phyloP scores from a whole-genome alignment of 345 rosid species.

The Aethionema arabicum region DNA sequence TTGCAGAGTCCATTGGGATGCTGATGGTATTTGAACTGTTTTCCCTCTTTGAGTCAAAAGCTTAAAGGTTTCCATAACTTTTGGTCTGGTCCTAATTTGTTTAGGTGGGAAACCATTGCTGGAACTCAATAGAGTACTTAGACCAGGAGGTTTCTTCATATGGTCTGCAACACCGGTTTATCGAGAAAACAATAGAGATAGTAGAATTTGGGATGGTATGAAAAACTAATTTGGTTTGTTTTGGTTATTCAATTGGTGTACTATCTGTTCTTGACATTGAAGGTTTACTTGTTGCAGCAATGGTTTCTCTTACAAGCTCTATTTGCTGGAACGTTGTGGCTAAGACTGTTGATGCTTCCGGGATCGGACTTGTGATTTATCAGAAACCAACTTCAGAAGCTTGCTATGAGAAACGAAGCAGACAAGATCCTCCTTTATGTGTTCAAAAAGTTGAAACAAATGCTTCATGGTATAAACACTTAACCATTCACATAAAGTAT shows the following conservation, averaged over 20 bases:
- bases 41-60: neutral
- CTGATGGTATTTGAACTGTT: constrained; percentile 48
- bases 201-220: constrained; percentile 64
- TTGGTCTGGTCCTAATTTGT: constrained; percentile 2
- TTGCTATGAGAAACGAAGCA: constrained; percentile 61
- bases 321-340: constrained; percentile 84
- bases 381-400: constrained; percentile 71
- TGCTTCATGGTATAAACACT: constrained; percentile 59
- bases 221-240: constrained; percentile 17
- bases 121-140: constrained; percentile 88
- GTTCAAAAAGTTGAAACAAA: constrained; percentile 42
- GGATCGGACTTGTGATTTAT: constrained; percentile 80
- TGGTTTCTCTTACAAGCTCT: constrained; percentile 65
- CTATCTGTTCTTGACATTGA: neutral
- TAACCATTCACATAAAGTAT: neutral
- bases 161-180: constrained; percentile 99
- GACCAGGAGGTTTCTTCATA: constrained; percentile 91
- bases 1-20: constrained; percentile 98
- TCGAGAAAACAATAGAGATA: constrained; percentile 61
- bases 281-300: constrained; percentile 50
- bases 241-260: neutral
- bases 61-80: constrained; percentile 13
- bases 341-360: constrained; percentile 56
- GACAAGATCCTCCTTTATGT: constrained; percentile 64
- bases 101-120: constrained; percentile 87